These are phyloP conservation scores for Salix arbutifolia DNA, from an alignment of 345 rosid species.

Conservation along the genomic window DNA sequence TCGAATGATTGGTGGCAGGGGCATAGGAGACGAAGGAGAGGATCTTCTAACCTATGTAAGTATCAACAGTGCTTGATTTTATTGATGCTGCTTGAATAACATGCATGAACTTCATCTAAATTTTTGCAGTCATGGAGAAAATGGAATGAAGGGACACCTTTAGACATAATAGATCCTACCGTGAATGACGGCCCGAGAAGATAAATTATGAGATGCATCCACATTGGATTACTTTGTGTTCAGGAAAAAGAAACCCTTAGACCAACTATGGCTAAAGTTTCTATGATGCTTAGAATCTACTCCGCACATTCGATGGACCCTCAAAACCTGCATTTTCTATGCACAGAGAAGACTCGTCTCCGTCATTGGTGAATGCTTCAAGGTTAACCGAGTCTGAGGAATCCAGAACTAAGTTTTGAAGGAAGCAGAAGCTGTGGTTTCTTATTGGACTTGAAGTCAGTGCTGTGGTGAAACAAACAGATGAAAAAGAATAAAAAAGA, in stretches of 20 bases:
- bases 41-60: constrained; percentile 21
- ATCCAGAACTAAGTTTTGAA: no score
- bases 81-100: background rate
- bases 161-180: constrained; percentile 5
- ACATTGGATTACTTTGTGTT: constrained; percentile 49
- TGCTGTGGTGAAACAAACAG: no score
- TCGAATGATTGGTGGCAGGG: background rate
- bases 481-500: no score
- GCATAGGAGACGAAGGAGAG: background rate
- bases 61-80: background rate
- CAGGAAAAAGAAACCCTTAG: constrained; percentile 40
- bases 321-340: background rate
- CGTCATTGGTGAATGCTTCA: background rate
- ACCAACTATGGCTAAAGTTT: constrained; percentile 10
- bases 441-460: no score
- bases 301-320: background rate
- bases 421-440: no score
- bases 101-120: background rate
- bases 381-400: no score
- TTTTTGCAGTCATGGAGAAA: constrained; percentile 23
- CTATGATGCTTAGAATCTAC: background rate
- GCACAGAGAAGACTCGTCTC: no score
- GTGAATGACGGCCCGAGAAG: constrained; percentile 6
- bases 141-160: constrained; percentile 21
- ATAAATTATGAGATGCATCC: constrained; percentile 47